A percentile compares a stretch with the other conserved stretches of the same genome.
Conservation (phyloP, 805 yeast species). For the Wickerhamiella vanderwaltii region DNA sequence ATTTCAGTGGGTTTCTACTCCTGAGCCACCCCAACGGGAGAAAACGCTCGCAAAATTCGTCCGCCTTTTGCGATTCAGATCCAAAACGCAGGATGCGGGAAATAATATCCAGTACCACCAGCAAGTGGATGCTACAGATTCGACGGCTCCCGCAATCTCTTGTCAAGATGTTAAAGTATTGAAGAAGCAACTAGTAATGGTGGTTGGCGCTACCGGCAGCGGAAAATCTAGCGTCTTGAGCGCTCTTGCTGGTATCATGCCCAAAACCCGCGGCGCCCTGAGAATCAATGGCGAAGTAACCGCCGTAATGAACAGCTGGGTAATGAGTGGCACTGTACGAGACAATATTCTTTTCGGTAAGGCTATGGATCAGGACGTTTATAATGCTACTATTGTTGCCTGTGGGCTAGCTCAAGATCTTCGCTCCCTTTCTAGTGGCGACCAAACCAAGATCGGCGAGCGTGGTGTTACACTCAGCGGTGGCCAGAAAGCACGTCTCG, state of each 20-base stretch:
- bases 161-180: background rate
- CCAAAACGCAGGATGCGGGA: background rate
- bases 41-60: background rate
- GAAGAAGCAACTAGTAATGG: constrained; percentile 46
- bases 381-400: background rate
- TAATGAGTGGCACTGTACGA: constrained; percentile 32
- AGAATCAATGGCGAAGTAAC: constrained; percentile 41
- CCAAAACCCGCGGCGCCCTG: constrained; percentile 40
- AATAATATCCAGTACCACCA: too few relatives aligned
- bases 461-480: constrained; percentile 82
- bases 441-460: constrained; percentile 58
- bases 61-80: background rate
- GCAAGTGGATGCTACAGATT: background rate
- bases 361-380: background rate
- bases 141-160: background rate
- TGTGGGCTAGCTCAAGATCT: background rate
- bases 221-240: constrained; percentile 66
- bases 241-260: constrained; percentile 65
- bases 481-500: constrained; percentile 81
- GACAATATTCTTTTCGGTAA: background rate
- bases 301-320: constrained; percentile 65
- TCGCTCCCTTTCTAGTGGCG: constrained; percentile 57
- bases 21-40: background rate
- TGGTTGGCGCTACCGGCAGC: constrained; percentile 72
- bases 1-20: constrained; percentile 48